phyloP scores from a whole-genome alignment of 2,329 filamentous ascomycete species.

The Fragosphaeria purpurea region DNA sequence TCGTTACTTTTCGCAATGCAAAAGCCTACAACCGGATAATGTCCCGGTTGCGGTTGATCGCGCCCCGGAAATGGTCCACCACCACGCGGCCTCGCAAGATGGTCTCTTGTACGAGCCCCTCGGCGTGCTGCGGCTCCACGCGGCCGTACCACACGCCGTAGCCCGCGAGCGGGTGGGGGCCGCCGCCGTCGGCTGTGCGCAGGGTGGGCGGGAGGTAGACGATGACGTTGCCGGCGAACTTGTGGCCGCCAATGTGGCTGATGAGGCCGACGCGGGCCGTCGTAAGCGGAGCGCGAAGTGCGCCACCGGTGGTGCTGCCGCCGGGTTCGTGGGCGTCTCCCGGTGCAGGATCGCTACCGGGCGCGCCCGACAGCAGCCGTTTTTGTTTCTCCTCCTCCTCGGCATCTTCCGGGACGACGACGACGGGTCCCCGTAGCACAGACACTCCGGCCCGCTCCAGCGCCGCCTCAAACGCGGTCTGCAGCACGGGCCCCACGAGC shows the following conservation, averaged over 20 bases:
- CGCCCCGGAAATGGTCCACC: constrained; percentile 61
- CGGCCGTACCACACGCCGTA: constrained; percentile 76
- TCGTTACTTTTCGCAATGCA: no score
- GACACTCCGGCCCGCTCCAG: constrained; percentile 39
- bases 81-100: constrained; percentile 58
- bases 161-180: constrained; percentile 52
- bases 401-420: constrained; percentile 19
- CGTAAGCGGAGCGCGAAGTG: no score
- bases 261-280: constrained; percentile 58
- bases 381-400: background rate
- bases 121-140: constrained; percentile 64
- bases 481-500: constrained; percentile 62
- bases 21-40: constrained; percentile 36
- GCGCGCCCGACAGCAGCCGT: background rate
- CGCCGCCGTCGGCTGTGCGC: constrained; percentile 27
- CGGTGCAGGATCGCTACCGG: no score
- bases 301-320: no score
- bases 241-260: constrained; percentile 76
- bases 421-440: constrained; percentile 36
- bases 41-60: constrained; percentile 45
- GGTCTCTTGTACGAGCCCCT: constrained; percentile 65
- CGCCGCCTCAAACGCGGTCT: constrained; percentile 56
- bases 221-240: constrained; percentile 78
- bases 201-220: constrained; percentile 59
- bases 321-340: no score